These are phyloP conservation scores for Alisma plantagoaquatica DNA, from an alignment of 106 monocot genomes.

Conservation along the genomic window DNA sequence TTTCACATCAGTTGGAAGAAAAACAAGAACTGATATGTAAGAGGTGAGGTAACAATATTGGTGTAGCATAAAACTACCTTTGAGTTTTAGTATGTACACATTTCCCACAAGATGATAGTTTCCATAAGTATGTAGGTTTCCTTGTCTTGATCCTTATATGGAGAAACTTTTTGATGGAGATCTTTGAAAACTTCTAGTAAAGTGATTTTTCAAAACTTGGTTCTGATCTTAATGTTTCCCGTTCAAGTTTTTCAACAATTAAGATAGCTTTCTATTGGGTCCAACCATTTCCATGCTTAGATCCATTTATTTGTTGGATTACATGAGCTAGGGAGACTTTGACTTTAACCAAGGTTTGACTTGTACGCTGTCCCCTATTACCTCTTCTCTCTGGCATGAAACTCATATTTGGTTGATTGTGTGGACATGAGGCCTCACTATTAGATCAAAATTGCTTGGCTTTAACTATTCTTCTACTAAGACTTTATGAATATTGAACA, in stretches of 20 bases:
- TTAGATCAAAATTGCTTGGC: constrained; percentile 17
- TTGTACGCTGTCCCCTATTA: constrained; percentile 17
- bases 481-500: constrained; percentile 3
- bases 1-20: too few species aligned
- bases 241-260: constrained; percentile 95
- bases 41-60: too few species aligned
- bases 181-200: constrained; percentile 45
- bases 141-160: too few species aligned
- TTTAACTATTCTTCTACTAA: constrained; percentile 3
- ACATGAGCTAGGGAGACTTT: constrained; percentile 94
- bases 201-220: constrained; percentile 51
- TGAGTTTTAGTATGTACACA: too few species aligned
- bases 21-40: too few species aligned
- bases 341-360: constrained; percentile 54
- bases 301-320: constrained; percentile 66
- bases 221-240: constrained; percentile 79
- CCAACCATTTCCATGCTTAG: constrained; percentile 49
- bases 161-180: constrained; percentile 31
- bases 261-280: constrained; percentile 69
- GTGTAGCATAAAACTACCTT: too few species aligned
- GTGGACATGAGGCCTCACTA: constrained; percentile 33
- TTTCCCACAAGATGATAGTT: too few species aligned
- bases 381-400: constrained; percentile 22
- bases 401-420: constrained; percentile 6
- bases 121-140: too few species aligned